These are phyloP conservation scores for Cladosporium sp. DNA, from an alignment of 2,329 filamentous ascomycete species.

Conservation along the genomic window DNA sequence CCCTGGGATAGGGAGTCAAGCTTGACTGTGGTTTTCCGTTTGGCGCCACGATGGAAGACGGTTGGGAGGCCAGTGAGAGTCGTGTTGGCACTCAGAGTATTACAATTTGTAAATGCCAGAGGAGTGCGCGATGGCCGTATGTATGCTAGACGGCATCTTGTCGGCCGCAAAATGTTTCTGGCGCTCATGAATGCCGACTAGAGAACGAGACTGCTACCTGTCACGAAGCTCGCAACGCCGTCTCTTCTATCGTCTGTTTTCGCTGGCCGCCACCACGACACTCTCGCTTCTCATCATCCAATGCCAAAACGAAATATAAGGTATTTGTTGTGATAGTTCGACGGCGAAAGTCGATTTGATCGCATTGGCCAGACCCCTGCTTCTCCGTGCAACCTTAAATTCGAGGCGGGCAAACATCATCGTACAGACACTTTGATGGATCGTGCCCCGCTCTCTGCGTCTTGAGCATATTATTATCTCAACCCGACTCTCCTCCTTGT, in stretches of 20 bases:
- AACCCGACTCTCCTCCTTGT: background rate
- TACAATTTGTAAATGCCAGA: background rate
- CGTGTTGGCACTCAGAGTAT: too few species aligned
- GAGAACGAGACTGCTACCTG: background rate
- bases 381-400: constrained; percentile 7
- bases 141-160: background rate
- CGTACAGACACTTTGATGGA: constrained; percentile 7
- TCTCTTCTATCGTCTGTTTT: background rate
- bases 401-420: constrained; percentile 2
- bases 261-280: background rate
- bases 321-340: background rate
- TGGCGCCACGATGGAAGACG: constrained; percentile 39
- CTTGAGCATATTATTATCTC: background rate
- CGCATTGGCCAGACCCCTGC: constrained; percentile 9
- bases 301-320: background rate
- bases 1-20: constrained; percentile 58
- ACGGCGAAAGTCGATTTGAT: background rate
- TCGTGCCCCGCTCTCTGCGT: background rate
- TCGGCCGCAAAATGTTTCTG: constrained; percentile 1
- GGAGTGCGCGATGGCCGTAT: background rate
- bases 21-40: constrained; percentile 40
- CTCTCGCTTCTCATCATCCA: background rate
- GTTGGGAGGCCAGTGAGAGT: background rate
- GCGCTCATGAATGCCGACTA: constrained; percentile 8
- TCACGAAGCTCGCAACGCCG: background rate